Base-by-base conservation (phyloP, 2,329 filamentous ascomycete genomes). In the Fusarium brachygibbosum region DNA sequence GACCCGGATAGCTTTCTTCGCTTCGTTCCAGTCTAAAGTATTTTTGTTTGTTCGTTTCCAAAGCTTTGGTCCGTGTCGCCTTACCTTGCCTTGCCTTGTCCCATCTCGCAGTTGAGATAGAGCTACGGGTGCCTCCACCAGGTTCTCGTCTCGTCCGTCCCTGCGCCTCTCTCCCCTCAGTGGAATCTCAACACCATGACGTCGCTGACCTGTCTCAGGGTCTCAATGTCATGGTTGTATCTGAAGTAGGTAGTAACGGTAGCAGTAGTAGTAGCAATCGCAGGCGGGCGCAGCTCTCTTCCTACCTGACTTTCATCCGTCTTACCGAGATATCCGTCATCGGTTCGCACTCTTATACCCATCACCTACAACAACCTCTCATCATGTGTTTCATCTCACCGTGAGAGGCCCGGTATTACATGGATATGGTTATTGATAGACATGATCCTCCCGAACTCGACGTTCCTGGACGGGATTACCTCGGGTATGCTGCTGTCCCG, bases 61-160 rank as follows among this genome's bases (percentile, higher is more conserved):
- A 45, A 46, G 34, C 25, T 64, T 56, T 57, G 58, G 62, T 62
- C 64, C 54, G 58, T 58, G 54, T 44, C 56, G 51, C 63, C 58
- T 4, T 25, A 25, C 23, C 23, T 25, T 25, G 23, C 23, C 23
- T 25, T 25, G 23, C 23, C 23, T 25, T 23, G 21, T 49, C 21
- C 45, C 52, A 48, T 48, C 51, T 68, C 23, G 51, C 63, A 74
- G 54, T 70, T 69, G 62, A 73, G 69, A 70, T 66, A 68, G 53
- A 57, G 59, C 59, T 61, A 72, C 35, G 55, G 53, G 19, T 57
- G 23, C 19, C 21, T 63, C 38, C 52, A 34, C 40, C 25, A 58
- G 23, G 23, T 28, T 45, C 52, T 50, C 40, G 53, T 50, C 49
- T 55, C 44, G 25, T 55, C 44, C 44, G 25, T 55, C 44, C 54